Evolutionary conservation across 306 rosid species (phyloP).

Genomic region (Benincasa hispida): DNA sequence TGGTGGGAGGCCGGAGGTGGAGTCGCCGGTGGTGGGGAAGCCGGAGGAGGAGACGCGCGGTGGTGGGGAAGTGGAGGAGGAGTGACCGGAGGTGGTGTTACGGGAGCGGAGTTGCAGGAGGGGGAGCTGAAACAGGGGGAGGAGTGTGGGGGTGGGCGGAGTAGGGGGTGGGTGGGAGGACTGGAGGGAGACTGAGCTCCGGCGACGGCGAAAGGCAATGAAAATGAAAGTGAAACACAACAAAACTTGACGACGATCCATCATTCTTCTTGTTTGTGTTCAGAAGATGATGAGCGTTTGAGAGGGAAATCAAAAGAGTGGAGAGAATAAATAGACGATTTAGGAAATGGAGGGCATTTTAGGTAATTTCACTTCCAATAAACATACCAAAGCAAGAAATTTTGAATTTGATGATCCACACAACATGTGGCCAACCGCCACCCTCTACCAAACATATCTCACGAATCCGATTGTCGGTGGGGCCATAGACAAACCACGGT

Average conservation of each 20-base stretch:
- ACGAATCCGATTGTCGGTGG: not conserved
- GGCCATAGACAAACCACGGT: not conserved
- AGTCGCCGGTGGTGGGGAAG: constrained; percentile 9
- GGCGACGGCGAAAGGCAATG: constrained; percentile 33
- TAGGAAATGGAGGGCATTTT: not conserved
- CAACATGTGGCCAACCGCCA: constrained; percentile 17
- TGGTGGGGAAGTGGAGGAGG: constrained; percentile 24
- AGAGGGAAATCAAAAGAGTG: not conserved
- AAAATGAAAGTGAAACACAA: constrained; percentile 33
- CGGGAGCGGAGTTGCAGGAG: constrained; percentile 25
- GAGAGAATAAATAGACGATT: constrained; percentile 21
- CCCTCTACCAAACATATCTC: constrained; percentile 6
- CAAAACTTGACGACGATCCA: constrained; percentile 17
- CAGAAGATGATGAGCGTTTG: not conserved
- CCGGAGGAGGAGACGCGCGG: constrained; percentile 30
- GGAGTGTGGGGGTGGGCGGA: not conserved
- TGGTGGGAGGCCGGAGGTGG: constrained; percentile 41
- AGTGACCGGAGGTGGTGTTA: constrained; percentile 24
- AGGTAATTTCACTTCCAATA: not conserved
- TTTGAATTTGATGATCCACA: not conserved
- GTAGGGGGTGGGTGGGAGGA: constrained; percentile 32
- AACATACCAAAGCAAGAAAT: not conserved
- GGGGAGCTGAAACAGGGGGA: constrained; percentile 15
- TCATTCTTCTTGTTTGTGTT: not conserved
- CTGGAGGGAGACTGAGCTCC: constrained; percentile 55